phyloP scores from a whole-genome alignment of 2,329 filamentous ascomycete species.

The Exophiala xenobiotica region DNA sequence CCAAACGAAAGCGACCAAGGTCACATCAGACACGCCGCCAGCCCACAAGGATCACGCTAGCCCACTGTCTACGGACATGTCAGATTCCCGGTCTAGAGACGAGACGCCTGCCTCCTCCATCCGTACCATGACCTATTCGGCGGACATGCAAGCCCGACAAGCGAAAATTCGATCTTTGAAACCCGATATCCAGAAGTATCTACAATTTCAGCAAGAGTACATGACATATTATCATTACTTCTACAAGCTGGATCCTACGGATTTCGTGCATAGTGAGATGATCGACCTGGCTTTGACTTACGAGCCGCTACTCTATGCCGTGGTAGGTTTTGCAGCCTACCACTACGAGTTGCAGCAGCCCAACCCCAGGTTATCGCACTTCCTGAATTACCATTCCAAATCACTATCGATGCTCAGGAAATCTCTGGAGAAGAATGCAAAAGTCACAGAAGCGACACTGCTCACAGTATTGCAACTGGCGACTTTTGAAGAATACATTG shows the following conservation, averaged over 20 bases:
- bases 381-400: conserved; percentile 86
- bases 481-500: conserved; percentile 92
- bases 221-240: conserved; percentile 82
- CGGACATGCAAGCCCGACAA: conserved; percentile 27
- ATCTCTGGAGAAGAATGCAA: conserved; percentile 68
- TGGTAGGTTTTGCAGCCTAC: conserved; percentile 87
- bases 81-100: conserved; percentile 38
- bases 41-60: conserved; percentile 34
- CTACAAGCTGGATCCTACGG: conserved; percentile 65
- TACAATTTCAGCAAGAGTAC: conserved; percentile 74
- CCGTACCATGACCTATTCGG: conserved; percentile 23
- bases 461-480: conserved; percentile 88
- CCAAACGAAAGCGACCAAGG: conserved; percentile 34
- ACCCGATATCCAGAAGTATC: conserved; percentile 71
- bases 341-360: conserved; percentile 72
- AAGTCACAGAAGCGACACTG: conserved; percentile 70
- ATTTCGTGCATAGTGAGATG: conserved; percentile 72
- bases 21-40: conserved; percentile 29
- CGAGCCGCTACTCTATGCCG: conserved; percentile 79
- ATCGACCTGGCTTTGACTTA: conserved; percentile 71
- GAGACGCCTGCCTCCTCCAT: conserved; percentile 31
- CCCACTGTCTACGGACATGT: conserved; percentile 54
- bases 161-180: conserved; percentile 50
- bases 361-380: conserved; percentile 72
- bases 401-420: conserved; percentile 75